Evolutionary conservation across 2,329 filamentous ascomycete species (phyloP).

Genomic region (Ceratocystis papillata): DNA sequence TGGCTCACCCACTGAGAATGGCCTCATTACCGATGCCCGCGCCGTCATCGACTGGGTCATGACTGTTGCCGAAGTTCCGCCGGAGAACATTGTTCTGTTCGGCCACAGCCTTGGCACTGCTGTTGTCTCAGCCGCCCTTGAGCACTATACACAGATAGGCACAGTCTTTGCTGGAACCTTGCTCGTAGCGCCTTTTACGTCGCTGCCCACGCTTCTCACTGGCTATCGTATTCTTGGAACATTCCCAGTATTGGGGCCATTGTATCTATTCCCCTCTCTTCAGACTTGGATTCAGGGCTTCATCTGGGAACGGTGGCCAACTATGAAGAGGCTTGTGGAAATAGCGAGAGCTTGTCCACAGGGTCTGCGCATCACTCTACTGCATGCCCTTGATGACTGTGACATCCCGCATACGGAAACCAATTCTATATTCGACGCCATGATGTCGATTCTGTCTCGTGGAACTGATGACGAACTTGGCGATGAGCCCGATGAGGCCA

Average conservation of each 20-base stretch:
- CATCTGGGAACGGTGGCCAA: conserved; percentile 75
- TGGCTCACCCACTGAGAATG: conserved; percentile 67
- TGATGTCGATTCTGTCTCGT: conserved; percentile 41
- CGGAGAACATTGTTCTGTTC: conserved; percentile 64
- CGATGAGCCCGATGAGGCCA: conserved; percentile 38
- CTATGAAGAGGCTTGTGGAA: conserved; percentile 52
- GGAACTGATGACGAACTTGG: conserved; percentile 29
- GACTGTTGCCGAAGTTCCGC: conserved; percentile 50
- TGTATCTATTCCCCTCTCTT: conserved; percentile 35
- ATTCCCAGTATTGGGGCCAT: conserved; percentile 66
- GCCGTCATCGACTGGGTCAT: conserved; percentile 64
- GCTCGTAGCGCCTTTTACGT: conserved; percentile 69
- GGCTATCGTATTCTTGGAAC: conserved; percentile 70
- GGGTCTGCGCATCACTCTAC: conserved; percentile 54
- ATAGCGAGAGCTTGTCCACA: conserved; percentile 42
- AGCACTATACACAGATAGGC: conserved; percentile 52
- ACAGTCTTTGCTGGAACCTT: conserved; percentile 69
- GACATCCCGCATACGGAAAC: conserved; percentile 71
- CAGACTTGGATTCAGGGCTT: conserved; percentile 40
- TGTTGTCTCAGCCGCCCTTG: conserved; percentile 62
- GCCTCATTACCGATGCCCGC: conserved; percentile 68
- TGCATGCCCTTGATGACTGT: conserved; percentile 71
- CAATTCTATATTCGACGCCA: conserved; percentile 50
- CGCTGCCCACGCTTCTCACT: conserved; percentile 59
- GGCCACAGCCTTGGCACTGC: conserved; percentile 86